Evolutionary conservation across 2,329 filamentous ascomycete genomes (phyloP).

Genomic region (Fusarium tanahbumbuense): DNA sequence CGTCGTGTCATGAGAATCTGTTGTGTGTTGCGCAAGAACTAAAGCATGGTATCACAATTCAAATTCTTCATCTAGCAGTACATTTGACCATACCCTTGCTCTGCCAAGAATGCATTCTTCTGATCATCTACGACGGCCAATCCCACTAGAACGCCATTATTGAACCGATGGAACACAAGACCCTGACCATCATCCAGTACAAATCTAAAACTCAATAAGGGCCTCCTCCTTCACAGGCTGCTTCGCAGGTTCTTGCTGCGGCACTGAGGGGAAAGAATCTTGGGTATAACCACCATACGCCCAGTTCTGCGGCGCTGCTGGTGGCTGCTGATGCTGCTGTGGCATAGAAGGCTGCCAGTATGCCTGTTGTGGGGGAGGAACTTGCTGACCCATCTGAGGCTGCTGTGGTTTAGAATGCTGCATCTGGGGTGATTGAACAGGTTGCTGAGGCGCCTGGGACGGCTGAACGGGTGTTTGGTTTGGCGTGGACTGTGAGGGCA

Average conservation of each 20-base stretch:
- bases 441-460: conserved; percentile 50
- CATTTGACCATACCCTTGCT: not conserved
- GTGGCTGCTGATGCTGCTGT: conserved; percentile 46
- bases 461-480: conserved; percentile 43
- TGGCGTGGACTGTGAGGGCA: conserved; percentile 50
- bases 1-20: not conserved
- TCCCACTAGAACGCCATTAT: conserved; percentile 27
- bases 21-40: not conserved
- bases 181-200: not conserved
- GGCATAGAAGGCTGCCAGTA: conserved; percentile 54
- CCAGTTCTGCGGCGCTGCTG: conserved; percentile 55
- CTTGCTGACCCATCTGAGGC: conserved; percentile 44
- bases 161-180: not conserved
- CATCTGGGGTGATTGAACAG: conserved; percentile 19
- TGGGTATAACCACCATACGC: conserved; percentile 65
- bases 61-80: conserved; percentile 11
- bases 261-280: conserved; percentile 73
- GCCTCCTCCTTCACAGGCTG: conserved; percentile 76
- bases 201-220: conserved; percentile 76
- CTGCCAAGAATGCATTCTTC: conserved; percentile 19
- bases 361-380: conserved; percentile 48
- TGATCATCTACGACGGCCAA: conserved; percentile 22
- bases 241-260: conserved; percentile 56
- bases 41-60: conserved; percentile 15
- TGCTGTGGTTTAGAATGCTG: conserved; percentile 50